phyloP scores from a whole-genome alignment of 2,329 filamentous ascomycete species.

The Monosporascus ibericus region DNA sequence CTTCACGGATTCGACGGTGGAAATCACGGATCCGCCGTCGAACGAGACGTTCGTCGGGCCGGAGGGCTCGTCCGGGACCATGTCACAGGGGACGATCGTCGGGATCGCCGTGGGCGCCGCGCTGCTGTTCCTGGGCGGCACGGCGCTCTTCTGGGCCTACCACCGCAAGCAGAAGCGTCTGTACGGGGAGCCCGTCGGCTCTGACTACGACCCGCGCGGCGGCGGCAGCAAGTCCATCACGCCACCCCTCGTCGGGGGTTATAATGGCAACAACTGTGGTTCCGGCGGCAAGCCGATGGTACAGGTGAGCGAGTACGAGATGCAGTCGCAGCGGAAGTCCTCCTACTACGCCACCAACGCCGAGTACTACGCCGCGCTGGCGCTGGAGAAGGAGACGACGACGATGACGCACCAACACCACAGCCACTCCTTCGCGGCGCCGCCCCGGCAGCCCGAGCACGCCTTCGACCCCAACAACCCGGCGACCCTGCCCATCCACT shows the following conservation, averaged over 20 bases:
- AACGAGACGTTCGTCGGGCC: slow-evolving; percentile 18
- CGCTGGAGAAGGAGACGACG: slow-evolving; percentile 25
- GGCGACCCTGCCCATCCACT: slow-evolving; percentile 38
- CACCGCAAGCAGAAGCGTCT: slow-evolving; percentile 36
- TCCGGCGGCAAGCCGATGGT: slow-evolving; percentile 1
- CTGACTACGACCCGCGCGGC: slow-evolving; percentile 12
- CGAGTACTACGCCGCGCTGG: slow-evolving; percentile 32
- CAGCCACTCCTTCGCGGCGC: background rate
- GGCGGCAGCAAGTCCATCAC: slow-evolving; percentile 19
- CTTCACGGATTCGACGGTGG: slow-evolving; percentile 32
- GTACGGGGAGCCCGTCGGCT: slow-evolving; percentile 23
- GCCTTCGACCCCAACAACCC: slow-evolving; percentile 20
- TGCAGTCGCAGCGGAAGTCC: slow-evolving; percentile 15
- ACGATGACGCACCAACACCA: background rate
- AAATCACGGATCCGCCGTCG: slow-evolving; percentile 30
- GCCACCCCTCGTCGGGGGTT: slow-evolving; percentile 13
- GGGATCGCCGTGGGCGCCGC: slow-evolving; percentile 45
- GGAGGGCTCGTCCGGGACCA: slow-evolving; percentile 19
- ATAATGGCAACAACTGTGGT: background rate
- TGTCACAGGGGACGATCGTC: slow-evolving; percentile 44
- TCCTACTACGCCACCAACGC: slow-evolving; percentile 23
- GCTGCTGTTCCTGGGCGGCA: slow-evolving; percentile 34
- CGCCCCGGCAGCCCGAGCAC: slow-evolving; percentile 14
- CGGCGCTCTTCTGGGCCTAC: slow-evolving; percentile 41
- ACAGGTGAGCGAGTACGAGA: slow-evolving; percentile 19